Conservation (phyloP, 192 early-diverging fungal species). For the Nowakowskiella sp. region DNA sequence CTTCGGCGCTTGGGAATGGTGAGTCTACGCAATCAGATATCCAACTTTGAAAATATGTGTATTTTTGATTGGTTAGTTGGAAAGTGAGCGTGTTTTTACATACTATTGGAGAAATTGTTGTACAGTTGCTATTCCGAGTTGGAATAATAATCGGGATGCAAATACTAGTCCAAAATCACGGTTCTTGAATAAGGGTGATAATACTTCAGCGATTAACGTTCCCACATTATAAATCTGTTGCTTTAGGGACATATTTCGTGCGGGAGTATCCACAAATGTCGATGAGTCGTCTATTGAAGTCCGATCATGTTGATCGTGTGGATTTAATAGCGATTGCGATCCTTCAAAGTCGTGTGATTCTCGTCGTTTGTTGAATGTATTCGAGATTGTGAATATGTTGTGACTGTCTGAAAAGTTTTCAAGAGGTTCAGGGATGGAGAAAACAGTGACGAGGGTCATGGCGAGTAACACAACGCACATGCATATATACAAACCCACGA, state of each 20-base stretch:
- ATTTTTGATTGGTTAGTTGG: slow-evolving; percentile 3
- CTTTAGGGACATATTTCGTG: neutral
- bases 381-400: no score
- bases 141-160: slow-evolving; percentile 34
- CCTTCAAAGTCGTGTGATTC: no score
- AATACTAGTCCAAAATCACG: slow-evolving; percentile 38
- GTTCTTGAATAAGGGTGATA: slow-evolving; percentile 24
- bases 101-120: slow-evolving; percentile 43
- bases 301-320: neutral
- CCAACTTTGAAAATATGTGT: slow-evolving; percentile 20
- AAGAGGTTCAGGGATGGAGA: no score
- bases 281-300: neutral
- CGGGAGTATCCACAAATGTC: neutral
- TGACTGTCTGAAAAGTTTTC: no score
- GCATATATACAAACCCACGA: no score
- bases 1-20: slow-evolving; percentile 15
- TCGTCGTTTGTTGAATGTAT: no score
- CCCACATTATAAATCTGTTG: neutral
- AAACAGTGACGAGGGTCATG: no score
- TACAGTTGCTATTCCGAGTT: slow-evolving; percentile 38
- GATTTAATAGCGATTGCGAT: neutral
- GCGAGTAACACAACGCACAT: no score
- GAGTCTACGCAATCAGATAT: slow-evolving; percentile 32
- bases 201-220: slow-evolving; percentile 14
- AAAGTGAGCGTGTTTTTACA: neutral